Evolutionary conservation across 192 early-diverging fungal genomes (phyloP).

Genomic region (Podochytrium sp.): DNA sequence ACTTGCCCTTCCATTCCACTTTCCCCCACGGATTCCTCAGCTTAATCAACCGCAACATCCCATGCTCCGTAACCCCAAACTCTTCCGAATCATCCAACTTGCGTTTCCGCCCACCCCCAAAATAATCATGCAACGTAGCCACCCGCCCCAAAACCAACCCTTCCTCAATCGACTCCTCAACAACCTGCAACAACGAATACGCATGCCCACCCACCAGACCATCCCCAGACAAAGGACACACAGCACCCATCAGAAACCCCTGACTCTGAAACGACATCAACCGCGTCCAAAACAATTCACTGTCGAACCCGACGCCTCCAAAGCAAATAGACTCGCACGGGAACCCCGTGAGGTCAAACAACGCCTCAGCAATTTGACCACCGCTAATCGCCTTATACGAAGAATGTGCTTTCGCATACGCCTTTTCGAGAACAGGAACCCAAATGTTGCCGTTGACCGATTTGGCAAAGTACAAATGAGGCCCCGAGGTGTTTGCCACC

Average conservation of each 20-base stretch:
- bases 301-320: slow-evolving; percentile 18
- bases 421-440: slow-evolving; percentile 64
- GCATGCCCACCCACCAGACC: slow-evolving; percentile 38
- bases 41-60: slow-evolving; percentile 28
- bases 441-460: slow-evolving; percentile 27
- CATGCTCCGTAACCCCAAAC: slow-evolving; percentile 20
- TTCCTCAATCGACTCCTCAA: slow-evolving; percentile 4
- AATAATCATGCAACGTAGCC: slow-evolving; percentile 5
- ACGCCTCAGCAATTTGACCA: slow-evolving; percentile 32
- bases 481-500: neutral
- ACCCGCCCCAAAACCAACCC: slow-evolving; percentile 9
- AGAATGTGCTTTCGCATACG: slow-evolving; percentile 63
- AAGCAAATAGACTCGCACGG: slow-evolving; percentile 30
- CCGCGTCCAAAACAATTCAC: slow-evolving; percentile 22
- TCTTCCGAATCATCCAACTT: slow-evolving; percentile 13
- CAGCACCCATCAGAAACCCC: slow-evolving; percentile 33
- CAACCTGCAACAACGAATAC: slow-evolving; percentile 25
- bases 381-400: slow-evolving; percentile 53
- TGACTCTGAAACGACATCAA: slow-evolving; percentile 20
- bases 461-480: slow-evolving; percentile 22
- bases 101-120: neutral
- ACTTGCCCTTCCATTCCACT: slow-evolving; percentile 37
- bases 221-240: slow-evolving; percentile 22
- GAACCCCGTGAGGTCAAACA: slow-evolving; percentile 37
- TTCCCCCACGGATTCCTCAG: slow-evolving; percentile 35